Evolutionary conservation across 2,329 filamentous ascomycete genomes (phyloP), one percentile per base, ranked within the genome.

Genomic region (Chrysosporium keratinophilum): DNA sequence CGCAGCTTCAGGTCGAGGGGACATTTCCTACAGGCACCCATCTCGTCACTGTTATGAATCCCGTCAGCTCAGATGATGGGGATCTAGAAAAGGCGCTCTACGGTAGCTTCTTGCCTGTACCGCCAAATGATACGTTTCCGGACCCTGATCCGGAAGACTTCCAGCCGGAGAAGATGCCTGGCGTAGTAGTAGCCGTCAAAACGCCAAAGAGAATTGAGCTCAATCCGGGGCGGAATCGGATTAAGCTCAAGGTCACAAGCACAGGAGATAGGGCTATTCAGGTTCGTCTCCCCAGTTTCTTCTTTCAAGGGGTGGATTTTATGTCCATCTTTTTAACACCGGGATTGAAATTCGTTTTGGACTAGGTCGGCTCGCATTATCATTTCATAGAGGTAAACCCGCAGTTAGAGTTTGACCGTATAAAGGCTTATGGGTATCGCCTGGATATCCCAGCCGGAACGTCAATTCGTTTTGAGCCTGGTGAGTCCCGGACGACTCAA

Each of bases 351-450:
- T 42, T 58, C 37, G 46, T 12, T 10, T 33, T 11, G 2, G 9
- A 10, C 5, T 49, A 83, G 79, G 78, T 87, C 56, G 91, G 91
- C 33, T 95, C 88, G 33, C 91, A 97, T 71, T 97, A 95, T 69
- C 91, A 96, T 71, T 95, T 97, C 67, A 82, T 95, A 64, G 91
- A 97, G 74, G 85, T 83, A n/a, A 97, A 97, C 69, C 87, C 89
- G 0, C 81, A 87, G 67, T 78, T 97, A 49, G 81, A 87, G 57
- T 97, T 97, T 67, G 91, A 97, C 70, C 87, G 91, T 23, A 74
- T 81, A 48, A 81, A 81, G 60, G 81, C 89, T 0, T 93, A 93
- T 64, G 91, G 91, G 5, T 95, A 81, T 71, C 80, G 89, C 10
- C 78, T 97, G 12, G 90, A 97, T 65, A 93, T 97, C 55, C 77